Base-by-base conservation (phyloP, 2,329 filamentous ascomycete genomes). In the Cladosporium sphaerospermum region DNA sequence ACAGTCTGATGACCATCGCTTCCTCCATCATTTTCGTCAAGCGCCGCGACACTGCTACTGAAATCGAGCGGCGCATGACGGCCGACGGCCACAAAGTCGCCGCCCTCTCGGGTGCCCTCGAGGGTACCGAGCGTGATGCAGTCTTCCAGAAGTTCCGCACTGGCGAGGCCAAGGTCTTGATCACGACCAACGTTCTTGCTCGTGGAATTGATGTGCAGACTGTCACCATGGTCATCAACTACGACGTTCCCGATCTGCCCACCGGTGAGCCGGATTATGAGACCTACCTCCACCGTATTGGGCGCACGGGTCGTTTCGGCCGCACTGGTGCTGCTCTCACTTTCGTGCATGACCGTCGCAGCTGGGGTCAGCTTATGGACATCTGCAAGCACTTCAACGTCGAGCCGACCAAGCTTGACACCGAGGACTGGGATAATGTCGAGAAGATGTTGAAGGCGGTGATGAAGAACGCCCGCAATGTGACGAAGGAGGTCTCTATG, bases 11-110 rank as follows among this genome's bases (percentile, higher is more conserved):
- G 82, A 96, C 91, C 13, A 90, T 97, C 63, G 91, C 91, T 4
- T 96, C 92, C 7, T 97, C 93, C 0, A 96, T 99, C 66, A 97
- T 99, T 63, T 99, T 99, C 66, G 92, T 97, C 70, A 89, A 95
- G 87, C 93, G 87, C 48, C 87, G 91, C 67, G 83, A 86, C 58
- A 96, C 91, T 50, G 93, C 93, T 18, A 80, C 79, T 52, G 83
- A 89, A 67, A 96, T 99, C 58, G 85, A 95, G 70, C 78, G 80
- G 55, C 86, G 89, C 60, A 95, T 99, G 89, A 79, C 82, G 18
- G 80, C 79, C 1, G 92, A 97, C 66, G 92, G 91, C 16, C 93
- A 99, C 76, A 89, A 89, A 63, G 89, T 97, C 18, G 90, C 88
- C 4, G 90, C 89, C 18, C 77, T 99, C 57, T 93, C 95, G 61